A percentile compares a stretch with the other conserved stretches of the same genome.
These are phyloP conservation scores for Chionographis japonica DNA, from an alignment of 106 monocot species.

Conservation along the genomic window DNA sequence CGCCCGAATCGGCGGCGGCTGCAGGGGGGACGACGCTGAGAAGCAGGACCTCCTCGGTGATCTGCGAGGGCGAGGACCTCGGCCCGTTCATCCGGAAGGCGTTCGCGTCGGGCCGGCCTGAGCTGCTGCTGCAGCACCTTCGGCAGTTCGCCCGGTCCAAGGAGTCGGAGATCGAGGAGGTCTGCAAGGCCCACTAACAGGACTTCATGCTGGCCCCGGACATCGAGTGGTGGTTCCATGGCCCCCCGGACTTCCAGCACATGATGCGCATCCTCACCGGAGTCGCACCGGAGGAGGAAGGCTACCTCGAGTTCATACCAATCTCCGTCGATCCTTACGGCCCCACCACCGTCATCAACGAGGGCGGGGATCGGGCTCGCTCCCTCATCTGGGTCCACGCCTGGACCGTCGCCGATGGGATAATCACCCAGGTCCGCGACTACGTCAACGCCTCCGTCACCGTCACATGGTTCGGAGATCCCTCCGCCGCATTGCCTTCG, in stretches of 20 bases:
- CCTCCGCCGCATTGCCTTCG: background rate
- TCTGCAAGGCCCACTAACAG: no score
- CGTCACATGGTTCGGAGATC: slow-evolving; percentile 11
- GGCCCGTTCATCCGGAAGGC: no score
- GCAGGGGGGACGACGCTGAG: no score
- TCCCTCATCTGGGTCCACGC: slow-evolving; percentile 26
- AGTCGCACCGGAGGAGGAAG: background rate
- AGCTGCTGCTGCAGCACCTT: no score
- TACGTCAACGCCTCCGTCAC: slow-evolving; percentile 37
- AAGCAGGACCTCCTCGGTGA: no score
- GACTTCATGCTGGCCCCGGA: slow-evolving; percentile 36
- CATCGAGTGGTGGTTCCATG: slow-evolving; percentile 51
- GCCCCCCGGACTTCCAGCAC: slow-evolving; percentile 28
- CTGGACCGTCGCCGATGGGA: slow-evolving; percentile 32
- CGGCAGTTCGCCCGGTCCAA: no score
- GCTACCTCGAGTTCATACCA: slow-evolving; percentile 14
- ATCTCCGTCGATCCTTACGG: slow-evolving; percentile 21
- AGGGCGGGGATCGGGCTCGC: slow-evolving; percentile 7
- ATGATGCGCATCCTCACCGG: slow-evolving; percentile 42
- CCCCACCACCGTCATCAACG: slow-evolving; percentile 15
- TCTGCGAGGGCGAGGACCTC: no score
- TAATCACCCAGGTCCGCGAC: no score
- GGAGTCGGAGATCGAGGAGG: no score
- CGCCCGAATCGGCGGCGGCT: no score
- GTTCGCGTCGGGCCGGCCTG: no score